Evolutionary conservation across 192 early-diverging fungal genomes (phyloP).

Genomic region (Backusella parvicylindrica): DNA sequence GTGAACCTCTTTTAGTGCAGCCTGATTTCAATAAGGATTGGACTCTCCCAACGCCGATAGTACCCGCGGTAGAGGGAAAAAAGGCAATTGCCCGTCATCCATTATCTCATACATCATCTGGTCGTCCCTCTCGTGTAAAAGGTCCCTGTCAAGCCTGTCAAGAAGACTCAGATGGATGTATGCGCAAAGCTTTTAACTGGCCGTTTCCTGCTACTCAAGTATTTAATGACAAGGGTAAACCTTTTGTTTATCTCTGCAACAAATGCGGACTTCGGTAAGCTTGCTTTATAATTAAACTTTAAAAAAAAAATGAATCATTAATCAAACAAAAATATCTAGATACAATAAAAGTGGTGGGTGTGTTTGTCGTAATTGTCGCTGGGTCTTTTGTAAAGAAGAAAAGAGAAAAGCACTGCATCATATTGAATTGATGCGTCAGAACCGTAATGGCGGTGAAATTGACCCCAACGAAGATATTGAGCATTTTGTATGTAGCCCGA

Average conservation of each 20-base stretch:
- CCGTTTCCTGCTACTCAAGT: conserved; percentile 18
- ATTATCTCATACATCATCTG: not conserved
- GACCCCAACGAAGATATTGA: conserved; percentile 31
- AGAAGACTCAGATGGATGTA: conserved; percentile 33
- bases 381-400: conserved; percentile 40
- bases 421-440: conserved; percentile 29
- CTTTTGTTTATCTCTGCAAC: conserved; percentile 39
- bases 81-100: not conserved
- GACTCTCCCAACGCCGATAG: not conserved
- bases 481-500: conserved; percentile 31
- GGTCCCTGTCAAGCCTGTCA: conserved; percentile 38
- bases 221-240: conserved; percentile 30
- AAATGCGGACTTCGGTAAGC: conserved; percentile 40
- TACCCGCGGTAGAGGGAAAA: not conserved
- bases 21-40: not conserved
- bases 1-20: not conserved
- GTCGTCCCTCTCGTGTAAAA: conserved; percentile 15
- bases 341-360: conserved; percentile 35
- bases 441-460: conserved; percentile 9
- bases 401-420: conserved; percentile 30
- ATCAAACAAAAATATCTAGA: conserved; percentile 20
- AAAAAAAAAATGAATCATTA: not conserved
- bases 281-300: not conserved
- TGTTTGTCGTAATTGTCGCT: conserved; percentile 33
- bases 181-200: conserved; percentile 41